Conservation (phyloP, 2,329 filamentous ascomycete genomes). For the Hypoxylon sp. region DNA sequence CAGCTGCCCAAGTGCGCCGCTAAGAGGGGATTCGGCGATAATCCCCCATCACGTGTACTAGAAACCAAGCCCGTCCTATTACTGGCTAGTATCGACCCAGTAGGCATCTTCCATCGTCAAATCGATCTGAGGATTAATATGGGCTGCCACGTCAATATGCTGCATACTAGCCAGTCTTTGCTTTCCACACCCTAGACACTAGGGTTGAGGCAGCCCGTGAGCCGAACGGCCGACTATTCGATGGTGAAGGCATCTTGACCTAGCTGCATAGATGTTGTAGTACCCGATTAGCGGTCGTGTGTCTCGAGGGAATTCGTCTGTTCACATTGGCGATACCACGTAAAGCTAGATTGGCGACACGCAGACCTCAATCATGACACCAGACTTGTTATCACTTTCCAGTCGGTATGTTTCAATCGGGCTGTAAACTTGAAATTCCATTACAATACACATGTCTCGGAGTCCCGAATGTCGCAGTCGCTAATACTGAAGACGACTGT, state of each 20-base stretch:
- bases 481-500: conserved; percentile 14
- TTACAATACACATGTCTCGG: conserved; percentile 36
- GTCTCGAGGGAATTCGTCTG: conserved; percentile 36
- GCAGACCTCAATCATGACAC: conserved; percentile 20
- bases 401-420: conserved; percentile 35
- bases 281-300: conserved; percentile 26
- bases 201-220: conserved; percentile 19
- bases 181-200: conserved; percentile 25
- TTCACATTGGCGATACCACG: conserved; percentile 27
- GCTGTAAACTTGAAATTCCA: conserved; percentile 29
- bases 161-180: conserved; percentile 31
- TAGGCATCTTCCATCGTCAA: conserved; percentile 33
- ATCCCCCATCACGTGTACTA: conserved; percentile 36
- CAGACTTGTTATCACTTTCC: conserved; percentile 6
- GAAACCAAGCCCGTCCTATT: conserved; percentile 15
- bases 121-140: conserved; percentile 43
- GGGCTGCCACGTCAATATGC: conserved; percentile 44
- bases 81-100: conserved; percentile 32
- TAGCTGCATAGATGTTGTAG: conserved; percentile 29
- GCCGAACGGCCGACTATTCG: conserved; percentile 25
- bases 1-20: conserved; percentile 23
- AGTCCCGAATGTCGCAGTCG: conserved; percentile 17
- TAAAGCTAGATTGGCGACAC: conserved; percentile 27
- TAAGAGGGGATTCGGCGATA: conserved; percentile 39
- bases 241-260: conserved; percentile 16